Conservation (phyloP, 345 rosid genomes). For the Linum usitatissimum region DNA sequence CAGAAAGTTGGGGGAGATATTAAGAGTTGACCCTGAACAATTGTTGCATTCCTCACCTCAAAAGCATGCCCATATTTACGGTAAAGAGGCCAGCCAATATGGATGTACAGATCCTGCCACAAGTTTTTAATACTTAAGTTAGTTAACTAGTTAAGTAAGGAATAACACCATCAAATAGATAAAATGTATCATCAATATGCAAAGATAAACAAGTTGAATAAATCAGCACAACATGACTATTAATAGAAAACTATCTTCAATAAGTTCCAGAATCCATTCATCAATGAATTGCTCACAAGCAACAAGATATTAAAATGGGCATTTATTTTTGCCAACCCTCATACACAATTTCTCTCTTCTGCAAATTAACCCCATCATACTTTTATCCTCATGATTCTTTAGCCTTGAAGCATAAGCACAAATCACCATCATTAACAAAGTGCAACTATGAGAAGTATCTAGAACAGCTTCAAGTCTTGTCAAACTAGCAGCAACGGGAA, state of each 20-base stretch:
- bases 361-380: too few relatives aligned
- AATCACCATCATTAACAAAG: too few relatives aligned
- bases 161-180: background rate
- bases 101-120: slow-evolving; percentile 65
- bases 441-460: too few relatives aligned
- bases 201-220: background rate
- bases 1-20: background rate
- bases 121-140: background rate
- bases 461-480: too few relatives aligned
- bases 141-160: slow-evolving; percentile 5
- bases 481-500: too few relatives aligned
- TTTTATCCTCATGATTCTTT: too few relatives aligned
- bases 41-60: slow-evolving; percentile 46
- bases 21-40: background rate
- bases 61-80: slow-evolving; percentile 90
- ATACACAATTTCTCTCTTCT: too few relatives aligned
- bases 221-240: too few relatives aligned
- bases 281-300: background rate
- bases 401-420: too few relatives aligned
- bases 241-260: too few relatives aligned
- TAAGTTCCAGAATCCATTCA: background rate
- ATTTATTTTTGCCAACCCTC: too few relatives aligned
- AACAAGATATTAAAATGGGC: background rate
- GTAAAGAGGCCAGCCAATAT: slow-evolving; percentile 92
- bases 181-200: slow-evolving; percentile 2